These are phyloP conservation scores for Eucalyptus camaldulensis DNA, from an alignment of 345 rosid species.

Conservation along the genomic window DNA sequence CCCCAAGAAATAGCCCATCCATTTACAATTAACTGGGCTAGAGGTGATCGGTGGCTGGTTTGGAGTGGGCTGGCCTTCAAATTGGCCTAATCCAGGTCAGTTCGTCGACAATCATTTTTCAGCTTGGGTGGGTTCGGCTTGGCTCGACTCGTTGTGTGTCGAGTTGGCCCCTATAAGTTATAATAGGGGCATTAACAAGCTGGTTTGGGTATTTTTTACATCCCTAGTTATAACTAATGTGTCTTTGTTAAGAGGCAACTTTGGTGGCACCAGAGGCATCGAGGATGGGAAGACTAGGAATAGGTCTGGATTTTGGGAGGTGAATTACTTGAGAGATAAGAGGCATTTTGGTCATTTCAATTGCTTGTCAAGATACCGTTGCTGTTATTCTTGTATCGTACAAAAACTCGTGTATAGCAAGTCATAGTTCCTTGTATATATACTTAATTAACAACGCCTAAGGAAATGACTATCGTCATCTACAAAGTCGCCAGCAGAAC, in stretches of 20 bases:
- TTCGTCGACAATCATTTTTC: background rate
- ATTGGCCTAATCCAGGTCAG: background rate
- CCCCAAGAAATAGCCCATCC: background rate
- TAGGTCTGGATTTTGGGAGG: background rate
- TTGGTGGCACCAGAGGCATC: background rate
- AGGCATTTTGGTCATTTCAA: background rate
- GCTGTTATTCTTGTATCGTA: background rate
- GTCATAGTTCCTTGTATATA: background rate
- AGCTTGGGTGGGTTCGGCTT: background rate
- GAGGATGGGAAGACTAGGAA: background rate
- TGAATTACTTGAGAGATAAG: background rate
- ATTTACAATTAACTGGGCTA: background rate
- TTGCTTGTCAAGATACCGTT: background rate
- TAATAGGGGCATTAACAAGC: no score
- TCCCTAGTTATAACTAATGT: background rate
- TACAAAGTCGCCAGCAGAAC: background rate
- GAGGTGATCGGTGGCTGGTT: background rate
- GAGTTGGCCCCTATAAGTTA: background rate
- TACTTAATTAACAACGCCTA: background rate
- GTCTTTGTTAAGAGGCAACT: background rate
- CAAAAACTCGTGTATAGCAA: background rate
- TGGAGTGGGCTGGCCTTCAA: background rate
- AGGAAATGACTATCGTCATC: background rate
- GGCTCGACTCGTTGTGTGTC: background rate
- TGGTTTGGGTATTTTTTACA: no score